These are phyloP conservation scores for Picea glauca DNA, from an alignment of 75 land plant genomes.

Conservation along the genomic window DNA sequence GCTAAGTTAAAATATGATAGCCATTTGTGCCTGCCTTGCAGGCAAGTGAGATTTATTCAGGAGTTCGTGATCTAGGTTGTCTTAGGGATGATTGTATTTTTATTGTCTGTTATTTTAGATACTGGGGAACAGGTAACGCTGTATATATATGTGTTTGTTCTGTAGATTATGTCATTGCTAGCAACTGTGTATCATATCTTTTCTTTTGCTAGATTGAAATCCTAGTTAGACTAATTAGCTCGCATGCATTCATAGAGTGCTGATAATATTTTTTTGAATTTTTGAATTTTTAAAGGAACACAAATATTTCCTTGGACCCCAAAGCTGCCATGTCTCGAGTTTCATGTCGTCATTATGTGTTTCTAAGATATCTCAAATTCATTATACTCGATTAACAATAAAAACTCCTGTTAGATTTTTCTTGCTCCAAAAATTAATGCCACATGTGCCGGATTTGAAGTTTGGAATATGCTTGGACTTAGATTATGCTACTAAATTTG, in stretches of 20 bases:
- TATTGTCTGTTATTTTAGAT: slow-evolving; percentile 3
- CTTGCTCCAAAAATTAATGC: background rate
- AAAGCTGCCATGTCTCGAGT: background rate
- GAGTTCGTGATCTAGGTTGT: background rate
- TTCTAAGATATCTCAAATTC: background rate
- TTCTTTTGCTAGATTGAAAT: background rate
- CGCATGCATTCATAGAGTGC: background rate
- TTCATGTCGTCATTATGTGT: background rate
- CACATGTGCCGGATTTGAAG: background rate
- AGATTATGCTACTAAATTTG: too few species aligned
- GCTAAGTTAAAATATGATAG: background rate
- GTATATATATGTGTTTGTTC: slow-evolving; percentile 2
- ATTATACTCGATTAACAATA: too few species aligned
- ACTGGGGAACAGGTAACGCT: slow-evolving; percentile 5
- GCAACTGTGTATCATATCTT: background rate
- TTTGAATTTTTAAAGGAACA: background rate
- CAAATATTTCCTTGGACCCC: background rate
- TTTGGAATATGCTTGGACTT: too few species aligned
- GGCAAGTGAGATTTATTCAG: slow-evolving; percentile 6
- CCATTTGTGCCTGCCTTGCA: slow-evolving; percentile 1
- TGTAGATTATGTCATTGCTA: background rate
- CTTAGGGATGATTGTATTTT: slow-evolving; percentile 4
- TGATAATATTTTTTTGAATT: background rate
- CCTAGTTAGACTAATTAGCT: background rate
- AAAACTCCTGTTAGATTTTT: background rate